Evolutionary conservation across 1,284 basidiomycete genomes (phyloP).

Genomic region (Cutaneotrichosporon cutaneum): DNA sequence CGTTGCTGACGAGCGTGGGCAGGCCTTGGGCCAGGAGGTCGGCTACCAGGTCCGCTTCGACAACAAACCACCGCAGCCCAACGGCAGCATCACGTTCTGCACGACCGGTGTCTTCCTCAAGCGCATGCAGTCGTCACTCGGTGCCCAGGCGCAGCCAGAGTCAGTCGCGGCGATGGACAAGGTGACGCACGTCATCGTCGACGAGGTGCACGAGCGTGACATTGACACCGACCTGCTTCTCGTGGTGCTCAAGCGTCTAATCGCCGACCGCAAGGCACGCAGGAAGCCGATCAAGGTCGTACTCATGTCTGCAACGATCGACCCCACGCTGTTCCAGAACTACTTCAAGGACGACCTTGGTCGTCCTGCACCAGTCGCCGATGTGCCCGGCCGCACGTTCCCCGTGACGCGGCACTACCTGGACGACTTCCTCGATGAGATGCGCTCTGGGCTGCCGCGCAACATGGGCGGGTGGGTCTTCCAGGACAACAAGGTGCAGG

Average conservation of each 20-base stretch:
- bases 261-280: constrained; percentile 72
- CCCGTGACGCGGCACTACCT: constrained; percentile 80
- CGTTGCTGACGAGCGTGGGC: constrained; percentile 85
- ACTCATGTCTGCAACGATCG: constrained; percentile 95
- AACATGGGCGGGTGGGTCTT: constrained; percentile 66
- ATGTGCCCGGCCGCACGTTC: constrained; percentile 88
- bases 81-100: constrained; percentile 87
- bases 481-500: constrained; percentile 65
- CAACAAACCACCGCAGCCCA: constrained; percentile 69
- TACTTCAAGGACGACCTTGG: constrained; percentile 73
- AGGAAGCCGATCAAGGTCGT: constrained; percentile 80
- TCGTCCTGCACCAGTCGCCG: constrained; percentile 69
- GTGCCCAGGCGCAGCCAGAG: constrained; percentile 49
- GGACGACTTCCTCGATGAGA: constrained; percentile 69
- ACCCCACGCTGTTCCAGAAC: constrained; percentile 79
- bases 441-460: constrained; percentile 52
- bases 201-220: constrained; percentile 96
- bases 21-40: constrained; percentile 67
- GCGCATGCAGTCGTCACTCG: constrained; percentile 75
- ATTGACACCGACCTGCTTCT: constrained; percentile 91
- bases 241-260: constrained; percentile 82
- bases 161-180: constrained; percentile 63
- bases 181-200: constrained; percentile 87
- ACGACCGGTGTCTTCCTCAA: constrained; percentile 91
- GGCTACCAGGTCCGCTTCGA: constrained; percentile 96